These are phyloP conservation scores for Sanghuangporus baumii DNA, from an alignment of 1,284 basidiomycete species.

Conservation along the genomic window DNA sequence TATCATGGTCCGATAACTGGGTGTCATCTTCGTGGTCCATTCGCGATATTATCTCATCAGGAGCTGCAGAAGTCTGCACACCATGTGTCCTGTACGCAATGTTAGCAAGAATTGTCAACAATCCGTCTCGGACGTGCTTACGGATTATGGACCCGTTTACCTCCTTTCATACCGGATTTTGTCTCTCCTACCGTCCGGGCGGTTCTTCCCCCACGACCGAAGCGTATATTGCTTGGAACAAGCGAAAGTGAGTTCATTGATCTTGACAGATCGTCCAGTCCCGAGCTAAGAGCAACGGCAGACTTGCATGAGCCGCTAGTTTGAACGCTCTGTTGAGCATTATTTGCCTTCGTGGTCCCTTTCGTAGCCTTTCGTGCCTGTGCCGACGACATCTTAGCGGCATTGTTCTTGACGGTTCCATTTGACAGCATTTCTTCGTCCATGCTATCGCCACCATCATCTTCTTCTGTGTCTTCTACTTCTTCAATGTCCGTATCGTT, in stretches of 20 bases:
- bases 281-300: constrained; percentile 21
- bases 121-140: background rate
- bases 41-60: background rate
- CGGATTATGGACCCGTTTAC: background rate
- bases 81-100: background rate
- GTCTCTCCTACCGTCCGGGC: constrained; percentile 22
- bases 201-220: constrained; percentile 52
- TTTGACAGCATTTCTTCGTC: constrained; percentile 21
- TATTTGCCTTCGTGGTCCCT: background rate
- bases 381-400: background rate
- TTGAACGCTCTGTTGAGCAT: background rate
- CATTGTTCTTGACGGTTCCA: constrained; percentile 13
- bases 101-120: background rate
- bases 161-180: background rate
- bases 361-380: constrained; percentile 13
- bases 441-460: constrained; percentile 28
- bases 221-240: constrained; percentile 61
- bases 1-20: background rate
- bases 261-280: constrained; percentile 40
- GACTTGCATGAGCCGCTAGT: background rate
- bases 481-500: constrained; percentile 27
- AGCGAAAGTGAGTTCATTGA: constrained; percentile 58
- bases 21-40: background rate
- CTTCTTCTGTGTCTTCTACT: constrained; percentile 23
- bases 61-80: background rate